Evolutionary conservation across 1,139 yeast genomes (phyloP), one percentile per base, ranked within the genome.

Genomic region (Yamadazyma aaseri): DNA sequence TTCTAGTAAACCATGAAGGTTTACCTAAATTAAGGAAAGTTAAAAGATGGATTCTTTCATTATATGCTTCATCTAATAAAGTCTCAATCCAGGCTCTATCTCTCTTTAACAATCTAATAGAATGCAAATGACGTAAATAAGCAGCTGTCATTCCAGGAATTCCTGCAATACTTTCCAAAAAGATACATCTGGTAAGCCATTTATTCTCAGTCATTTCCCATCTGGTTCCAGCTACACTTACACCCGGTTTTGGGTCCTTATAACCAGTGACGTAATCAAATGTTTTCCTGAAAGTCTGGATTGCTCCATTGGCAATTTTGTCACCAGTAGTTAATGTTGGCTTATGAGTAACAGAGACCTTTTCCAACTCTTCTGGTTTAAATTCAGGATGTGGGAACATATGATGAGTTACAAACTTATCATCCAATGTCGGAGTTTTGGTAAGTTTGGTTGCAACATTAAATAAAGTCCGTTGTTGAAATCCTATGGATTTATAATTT

Each of bases 101-200:
- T 41, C 90, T 63, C 46, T 71, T 69, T 45, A 81, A 63, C 29
- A 79, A 54, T 45, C 89, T 62, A 32, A 81, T 56, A 2, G 85
- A 73, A 46, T 78, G 79, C 46, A 81, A 65, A 50, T 81, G 86
- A 41, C 89, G 71, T 31, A 81, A 53, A 54, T 80, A 80, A 1
- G 83, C 81, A 9, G 86, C 92, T 26, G 80, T 85, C 67, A 81
- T 76, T 8, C 92, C 90, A 1, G 92, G 92, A 12, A 83, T 86
- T 10, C 87, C 90, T 6, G 92, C 92, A 38, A 83, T 68, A 40
- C 82, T 73, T 56, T 83, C 92, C 43, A 83, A 68, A 50, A 83
- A 81, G 25, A 83, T 76, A 40, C 74, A 63, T 37, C 92, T 58
- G n/a, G 81, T 76, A 35, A 83, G 50, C 90, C 90, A 83, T 50